phyloP scores from a whole-genome alignment of 371 early-diverging fungal genomes.

The Mucor sp. region DNA sequence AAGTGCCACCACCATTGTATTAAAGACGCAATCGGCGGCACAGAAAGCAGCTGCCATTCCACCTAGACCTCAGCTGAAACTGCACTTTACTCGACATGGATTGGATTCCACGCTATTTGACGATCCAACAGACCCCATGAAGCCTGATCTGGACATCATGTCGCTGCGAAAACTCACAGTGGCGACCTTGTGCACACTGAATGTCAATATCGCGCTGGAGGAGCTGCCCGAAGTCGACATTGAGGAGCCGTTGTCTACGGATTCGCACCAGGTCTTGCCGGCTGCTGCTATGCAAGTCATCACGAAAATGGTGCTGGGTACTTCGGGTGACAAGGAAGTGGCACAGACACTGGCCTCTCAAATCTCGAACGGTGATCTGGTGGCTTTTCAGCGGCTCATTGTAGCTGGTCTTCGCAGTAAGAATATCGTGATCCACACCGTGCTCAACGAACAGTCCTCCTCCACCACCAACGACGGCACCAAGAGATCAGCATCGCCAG shows the following conservation, averaged over 20 bases:
- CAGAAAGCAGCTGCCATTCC: conserved; percentile 8
- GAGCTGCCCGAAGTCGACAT: conserved; percentile 39
- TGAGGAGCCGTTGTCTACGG: conserved; percentile 25
- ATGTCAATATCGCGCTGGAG: conserved; percentile 32
- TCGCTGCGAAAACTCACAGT: conserved; percentile 36
- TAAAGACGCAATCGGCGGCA: neutral
- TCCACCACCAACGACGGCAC: neutral
- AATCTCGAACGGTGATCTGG: conserved; percentile 51
- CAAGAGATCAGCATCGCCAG: neutral
- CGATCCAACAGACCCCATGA: conserved; percentile 41
- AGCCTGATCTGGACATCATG: conserved; percentile 36
- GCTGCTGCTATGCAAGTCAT: conserved; percentile 46
- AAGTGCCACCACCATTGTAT: neutral
- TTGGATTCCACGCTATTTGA: conserved; percentile 22
- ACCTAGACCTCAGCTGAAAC: conserved; percentile 28
- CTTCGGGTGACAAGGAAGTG: conserved; percentile 52
- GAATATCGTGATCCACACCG: conserved; percentile 39
- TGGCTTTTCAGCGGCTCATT: conserved; percentile 44
- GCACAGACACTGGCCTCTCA: conserved; percentile 46
- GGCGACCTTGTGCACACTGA: conserved; percentile 35
- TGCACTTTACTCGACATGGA: conserved; percentile 24
- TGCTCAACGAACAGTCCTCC: conserved; percentile 13
- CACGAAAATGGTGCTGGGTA: conserved; percentile 48
- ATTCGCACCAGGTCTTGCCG: conserved; percentile 45
- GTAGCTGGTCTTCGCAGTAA: conserved; percentile 39